Conservation (phyloP, 805 yeast genomes). For the Lachancea thermotolerans region DNA sequence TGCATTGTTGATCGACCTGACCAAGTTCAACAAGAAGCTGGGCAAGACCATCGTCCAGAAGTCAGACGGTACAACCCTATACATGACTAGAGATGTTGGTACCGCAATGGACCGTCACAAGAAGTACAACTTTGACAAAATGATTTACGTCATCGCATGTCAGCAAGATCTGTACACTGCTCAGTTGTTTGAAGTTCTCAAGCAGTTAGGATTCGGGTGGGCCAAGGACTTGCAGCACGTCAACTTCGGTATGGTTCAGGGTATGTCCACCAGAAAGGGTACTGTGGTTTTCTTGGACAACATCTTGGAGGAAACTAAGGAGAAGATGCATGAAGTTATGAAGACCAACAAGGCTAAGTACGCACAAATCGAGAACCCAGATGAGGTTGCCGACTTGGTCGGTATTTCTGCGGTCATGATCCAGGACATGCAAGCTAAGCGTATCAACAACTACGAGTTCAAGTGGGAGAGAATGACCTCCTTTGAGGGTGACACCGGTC, state of each 20-base stretch:
- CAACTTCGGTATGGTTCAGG: constrained; percentile 96
- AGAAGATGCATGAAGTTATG: constrained; percentile 95
- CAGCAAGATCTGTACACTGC: constrained; percentile 94
- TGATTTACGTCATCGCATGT: constrained; percentile 91
- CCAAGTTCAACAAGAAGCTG: constrained; percentile 78
- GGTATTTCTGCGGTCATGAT: constrained; percentile 98
- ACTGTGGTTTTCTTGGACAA: constrained; percentile 96
- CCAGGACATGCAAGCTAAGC: constrained; percentile 97
- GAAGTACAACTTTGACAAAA: constrained; percentile 80
- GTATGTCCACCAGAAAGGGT: constrained; percentile 98
- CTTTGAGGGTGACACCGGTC: constrained; percentile 99
- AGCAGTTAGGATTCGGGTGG: constrained; percentile 87
- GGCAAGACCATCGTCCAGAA: constrained; percentile 92
- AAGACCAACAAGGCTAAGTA: constrained; percentile 83
- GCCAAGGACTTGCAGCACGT: constrained; percentile 73
- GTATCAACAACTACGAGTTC: constrained; percentile 92
- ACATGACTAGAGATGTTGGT: constrained; percentile 93
- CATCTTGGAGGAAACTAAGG: constrained; percentile 87
- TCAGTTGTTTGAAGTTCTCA: constrained; percentile 90
- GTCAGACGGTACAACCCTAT: constrained; percentile 91
- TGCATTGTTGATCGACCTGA: constrained; percentile 80
- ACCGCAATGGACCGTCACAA: constrained; percentile 90
- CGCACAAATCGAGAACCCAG: constrained; percentile 90
- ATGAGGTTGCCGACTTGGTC: constrained; percentile 86
- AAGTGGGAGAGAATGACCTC: constrained; percentile 98